phyloP scores from a whole-genome alignment of 148 eudicot species.

The Arbutus unedo region DNA sequence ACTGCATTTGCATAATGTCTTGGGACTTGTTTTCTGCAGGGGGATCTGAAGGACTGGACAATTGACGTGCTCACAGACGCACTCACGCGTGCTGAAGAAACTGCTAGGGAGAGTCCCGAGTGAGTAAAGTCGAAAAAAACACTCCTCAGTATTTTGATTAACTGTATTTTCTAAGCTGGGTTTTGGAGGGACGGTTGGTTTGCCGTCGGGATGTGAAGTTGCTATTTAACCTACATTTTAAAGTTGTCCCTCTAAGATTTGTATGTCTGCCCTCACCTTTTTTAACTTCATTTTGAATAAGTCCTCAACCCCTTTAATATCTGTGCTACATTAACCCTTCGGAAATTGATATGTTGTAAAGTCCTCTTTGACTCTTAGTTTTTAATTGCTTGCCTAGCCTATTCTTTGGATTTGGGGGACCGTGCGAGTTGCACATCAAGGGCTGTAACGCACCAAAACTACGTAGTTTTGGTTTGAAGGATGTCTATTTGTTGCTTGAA shows the following conservation, averaged over 20 bases:
- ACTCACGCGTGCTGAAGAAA: slow-evolving; percentile 48
- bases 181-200: not conserved
- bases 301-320: not conserved
- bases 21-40: slow-evolving; percentile 24
- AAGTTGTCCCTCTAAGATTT: not conserved
- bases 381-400: not conserved
- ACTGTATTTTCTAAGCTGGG: too few relatives aligned
- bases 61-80: slow-evolving; percentile 51
- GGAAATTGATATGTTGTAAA: not conserved
- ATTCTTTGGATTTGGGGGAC: not conserved
- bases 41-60: slow-evolving; percentile 51
- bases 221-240: not conserved
- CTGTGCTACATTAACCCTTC: not conserved
- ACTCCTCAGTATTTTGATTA: too few relatives aligned
- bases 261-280: not conserved
- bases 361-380: not conserved
- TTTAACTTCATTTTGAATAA: not conserved
- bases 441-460: too few relatives aligned
- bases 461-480: not conserved
- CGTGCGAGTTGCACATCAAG: too few relatives aligned
- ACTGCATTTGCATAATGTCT: too few relatives aligned
- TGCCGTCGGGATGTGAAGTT: not conserved
- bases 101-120: slow-evolving; percentile 25
- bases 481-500: not conserved
- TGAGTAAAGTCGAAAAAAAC: slow-evolving; percentile 8